phyloP scores from a whole-genome alignment of 768 basidiomycete species.

The Pluteus cervinus region DNA sequence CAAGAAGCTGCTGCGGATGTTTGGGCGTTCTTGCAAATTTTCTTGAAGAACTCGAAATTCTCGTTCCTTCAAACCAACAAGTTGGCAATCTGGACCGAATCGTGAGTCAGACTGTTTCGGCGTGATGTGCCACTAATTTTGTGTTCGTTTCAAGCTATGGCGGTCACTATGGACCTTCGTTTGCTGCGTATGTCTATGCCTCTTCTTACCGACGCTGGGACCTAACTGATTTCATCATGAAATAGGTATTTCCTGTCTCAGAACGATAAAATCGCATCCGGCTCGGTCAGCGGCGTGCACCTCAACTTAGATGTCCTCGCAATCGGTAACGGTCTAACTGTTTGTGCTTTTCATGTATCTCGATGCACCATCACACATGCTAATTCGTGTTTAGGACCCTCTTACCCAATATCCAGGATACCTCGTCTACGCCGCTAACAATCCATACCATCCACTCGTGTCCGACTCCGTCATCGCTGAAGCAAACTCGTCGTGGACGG shows the following conservation, averaged over 20 bases:
- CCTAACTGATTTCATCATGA: background rate
- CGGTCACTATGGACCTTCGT: slow-evolving; percentile 65
- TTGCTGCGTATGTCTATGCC: slow-evolving; percentile 38
- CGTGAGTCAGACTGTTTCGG: slow-evolving; percentile 23
- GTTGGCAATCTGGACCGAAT: slow-evolving; percentile 62
- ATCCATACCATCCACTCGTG: slow-evolving; percentile 53
- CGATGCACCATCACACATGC: background rate
- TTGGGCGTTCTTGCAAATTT: slow-evolving; percentile 61
- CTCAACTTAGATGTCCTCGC: slow-evolving; percentile 62
- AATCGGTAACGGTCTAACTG: slow-evolving; percentile 57
- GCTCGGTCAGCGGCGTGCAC: slow-evolving; percentile 30
- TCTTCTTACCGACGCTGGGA: background rate
- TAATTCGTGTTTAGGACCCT: slow-evolving; percentile 23
- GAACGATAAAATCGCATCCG: slow-evolving; percentile 48
- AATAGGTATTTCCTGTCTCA: slow-evolving; percentile 49
- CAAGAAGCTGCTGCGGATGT: slow-evolving; percentile 47
- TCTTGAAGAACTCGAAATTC: slow-evolving; percentile 48
- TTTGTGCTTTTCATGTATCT: slow-evolving; percentile 17
- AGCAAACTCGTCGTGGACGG: slow-evolving; percentile 34
- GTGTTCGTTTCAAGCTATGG: slow-evolving; percentile 61
- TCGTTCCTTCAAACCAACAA: slow-evolving; percentile 35
- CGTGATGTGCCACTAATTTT: background rate
- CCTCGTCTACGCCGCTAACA: slow-evolving; percentile 46
- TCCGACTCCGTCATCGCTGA: slow-evolving; percentile 29
- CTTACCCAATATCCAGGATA: slow-evolving; percentile 55